phyloP scores from a whole-genome alignment of 2,329 filamentous ascomycete genomes.

The Colletotrichum euphorbiae region DNA sequence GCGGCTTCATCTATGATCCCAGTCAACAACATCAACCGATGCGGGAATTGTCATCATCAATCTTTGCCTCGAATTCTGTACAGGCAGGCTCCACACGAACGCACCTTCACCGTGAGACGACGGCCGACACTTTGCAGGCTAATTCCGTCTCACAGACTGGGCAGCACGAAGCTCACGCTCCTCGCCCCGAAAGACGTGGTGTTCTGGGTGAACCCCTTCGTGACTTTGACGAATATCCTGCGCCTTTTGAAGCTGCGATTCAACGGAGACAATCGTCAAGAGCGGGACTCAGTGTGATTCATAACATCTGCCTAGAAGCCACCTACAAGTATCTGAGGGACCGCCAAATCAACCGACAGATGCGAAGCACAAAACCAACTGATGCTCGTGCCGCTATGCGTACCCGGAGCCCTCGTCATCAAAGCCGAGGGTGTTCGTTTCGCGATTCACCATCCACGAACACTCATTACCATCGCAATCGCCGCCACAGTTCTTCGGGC shows the following conservation, averaged over 20 bases:
- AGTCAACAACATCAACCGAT: not conserved
- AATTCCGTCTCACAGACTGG: too few species aligned
- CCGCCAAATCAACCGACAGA: constrained; percentile 40
- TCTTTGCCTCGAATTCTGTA: too few species aligned
- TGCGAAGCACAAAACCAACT: constrained; percentile 24
- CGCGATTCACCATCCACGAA: not conserved
- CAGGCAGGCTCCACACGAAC: too few species aligned
- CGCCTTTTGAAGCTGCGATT: too few species aligned
- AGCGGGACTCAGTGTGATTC: constrained; percentile 26
- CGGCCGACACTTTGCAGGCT: not conserved
- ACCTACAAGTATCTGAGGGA: constrained; percentile 42
- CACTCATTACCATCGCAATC: not conserved
- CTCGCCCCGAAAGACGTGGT: too few species aligned
- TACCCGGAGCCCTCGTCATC: too few species aligned
- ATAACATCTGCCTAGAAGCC: constrained; percentile 43
- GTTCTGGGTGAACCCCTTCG: too few species aligned
- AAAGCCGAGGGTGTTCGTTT: not conserved
- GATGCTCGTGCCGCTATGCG: too few species aligned
- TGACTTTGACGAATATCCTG: too few species aligned
- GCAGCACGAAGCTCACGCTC: too few species aligned
- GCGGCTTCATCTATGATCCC: constrained; percentile 31
- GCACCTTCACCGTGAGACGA: not conserved
- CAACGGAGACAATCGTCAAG: not conserved
- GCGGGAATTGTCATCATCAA: not conserved
- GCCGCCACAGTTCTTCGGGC: not conserved